phyloP scores from a whole-genome alignment of 768 basidiomycete species.

The Sporobolomyces phaffii region DNA sequence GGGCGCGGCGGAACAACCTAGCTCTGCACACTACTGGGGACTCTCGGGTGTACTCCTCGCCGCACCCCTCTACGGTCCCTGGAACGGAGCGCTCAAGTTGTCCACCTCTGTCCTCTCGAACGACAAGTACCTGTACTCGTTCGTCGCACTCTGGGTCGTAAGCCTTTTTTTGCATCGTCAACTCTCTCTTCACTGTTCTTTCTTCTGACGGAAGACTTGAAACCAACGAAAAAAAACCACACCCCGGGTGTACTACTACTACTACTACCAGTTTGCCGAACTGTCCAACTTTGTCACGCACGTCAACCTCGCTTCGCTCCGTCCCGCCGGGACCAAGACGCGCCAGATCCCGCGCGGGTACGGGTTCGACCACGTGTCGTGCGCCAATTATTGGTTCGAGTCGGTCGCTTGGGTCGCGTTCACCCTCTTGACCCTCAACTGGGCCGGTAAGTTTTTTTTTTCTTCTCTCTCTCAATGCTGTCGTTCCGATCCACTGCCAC shows the following conservation, averaged over 20 bases:
- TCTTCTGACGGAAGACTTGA: conserved; percentile 1
- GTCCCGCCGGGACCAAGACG: conserved; percentile 64
- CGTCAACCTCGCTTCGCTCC: conserved; percentile 70
- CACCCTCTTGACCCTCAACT: conserved; percentile 68
- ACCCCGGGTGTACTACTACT: too few relatives aligned
- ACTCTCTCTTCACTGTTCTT: background rate
- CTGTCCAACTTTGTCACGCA: conserved; percentile 79
- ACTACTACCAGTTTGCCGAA: conserved; percentile 61
- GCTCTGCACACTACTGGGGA: conserved; percentile 83
- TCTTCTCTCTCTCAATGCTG: background rate
- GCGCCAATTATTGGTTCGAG: conserved; percentile 95
- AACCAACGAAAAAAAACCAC: too few relatives aligned
- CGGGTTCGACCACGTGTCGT: conserved; percentile 78
- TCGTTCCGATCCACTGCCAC: too few relatives aligned
- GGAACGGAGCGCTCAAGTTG: conserved; percentile 62
- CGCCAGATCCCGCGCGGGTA: conserved; percentile 89
- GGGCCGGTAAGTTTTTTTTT: conserved; percentile 57
- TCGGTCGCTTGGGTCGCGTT: conserved; percentile 66
- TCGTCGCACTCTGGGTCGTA: conserved; percentile 68
- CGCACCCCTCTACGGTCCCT: conserved; percentile 71
- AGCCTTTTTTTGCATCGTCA: too few relatives aligned
- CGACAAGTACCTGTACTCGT: conserved; percentile 61
- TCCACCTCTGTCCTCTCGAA: conserved; percentile 62
- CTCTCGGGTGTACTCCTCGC: conserved; percentile 74
- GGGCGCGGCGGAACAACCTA: conserved; percentile 49